Conservation (phyloP, 2,329 filamentous ascomycete species). For the Arthrobotrys conoides region DNA sequence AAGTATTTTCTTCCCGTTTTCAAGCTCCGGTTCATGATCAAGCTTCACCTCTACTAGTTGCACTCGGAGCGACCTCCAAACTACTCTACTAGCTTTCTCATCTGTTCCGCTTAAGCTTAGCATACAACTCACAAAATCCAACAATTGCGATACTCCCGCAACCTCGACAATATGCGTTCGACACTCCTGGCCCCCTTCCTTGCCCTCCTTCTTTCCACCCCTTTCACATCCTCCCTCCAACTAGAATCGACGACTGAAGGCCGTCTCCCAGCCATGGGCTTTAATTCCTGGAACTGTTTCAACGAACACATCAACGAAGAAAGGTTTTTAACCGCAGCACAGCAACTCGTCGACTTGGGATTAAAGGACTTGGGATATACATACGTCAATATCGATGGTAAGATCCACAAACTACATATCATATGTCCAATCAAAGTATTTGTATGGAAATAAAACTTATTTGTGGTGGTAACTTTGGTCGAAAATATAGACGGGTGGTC, state of each 20-base stretch:
- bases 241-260: slow-evolving; percentile 48
- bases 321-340: slow-evolving; percentile 70
- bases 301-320: slow-evolving; percentile 71
- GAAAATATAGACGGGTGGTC: slow-evolving; percentile 73
- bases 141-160: slow-evolving; percentile 9
- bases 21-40: background rate
- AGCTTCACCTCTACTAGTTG: too few relatives aligned
- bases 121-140: slow-evolving; percentile 33
- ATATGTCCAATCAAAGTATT: background rate
- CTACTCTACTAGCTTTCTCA: background rate
- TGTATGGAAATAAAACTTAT: background rate
- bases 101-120: background rate
- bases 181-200: slow-evolving; percentile 5
- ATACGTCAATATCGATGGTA: slow-evolving; percentile 71
- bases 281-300: slow-evolving; percentile 73
- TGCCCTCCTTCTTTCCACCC: slow-evolving; percentile 9
- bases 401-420: background rate
- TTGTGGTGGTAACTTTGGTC: background rate
- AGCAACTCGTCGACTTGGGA: slow-evolving; percentile 70
- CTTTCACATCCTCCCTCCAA: slow-evolving; percentile 30
- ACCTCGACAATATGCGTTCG: slow-evolving; percentile 11
- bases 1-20: background rate
- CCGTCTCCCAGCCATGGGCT: slow-evolving; percentile 68
- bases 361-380: slow-evolving; percentile 72
- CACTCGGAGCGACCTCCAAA: too few relatives aligned